Conservation (phyloP, 148 eudicot genomes). For the Fagopyrum homotropicum region DNA sequence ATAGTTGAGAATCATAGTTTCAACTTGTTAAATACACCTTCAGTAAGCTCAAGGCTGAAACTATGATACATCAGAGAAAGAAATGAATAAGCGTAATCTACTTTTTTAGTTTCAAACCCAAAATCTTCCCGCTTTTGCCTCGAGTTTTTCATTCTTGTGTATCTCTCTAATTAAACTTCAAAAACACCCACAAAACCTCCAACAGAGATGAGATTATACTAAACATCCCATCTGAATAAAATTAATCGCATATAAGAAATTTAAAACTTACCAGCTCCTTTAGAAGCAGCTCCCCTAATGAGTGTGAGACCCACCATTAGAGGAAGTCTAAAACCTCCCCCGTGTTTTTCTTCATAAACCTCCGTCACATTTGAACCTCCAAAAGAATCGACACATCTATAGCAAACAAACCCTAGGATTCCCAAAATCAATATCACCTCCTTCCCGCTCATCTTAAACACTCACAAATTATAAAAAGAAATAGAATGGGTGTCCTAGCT, state of each 20-base stretch:
- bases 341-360: conserved; percentile 11
- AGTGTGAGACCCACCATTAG: conserved; percentile 64
- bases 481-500: background rate
- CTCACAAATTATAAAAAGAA: background rate
- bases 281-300: conserved; percentile 65
- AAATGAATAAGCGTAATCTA: background rate
- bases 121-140: background rate
- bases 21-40: background rate
- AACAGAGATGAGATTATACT: background rate
- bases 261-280: conserved; percentile 70
- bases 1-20: background rate
- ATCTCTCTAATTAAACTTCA: background rate
- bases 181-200: background rate
- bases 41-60: background rate
- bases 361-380: conserved; percentile 24
- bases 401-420: conserved; percentile 5
- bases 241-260: background rate
- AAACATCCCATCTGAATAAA: background rate
- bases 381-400: conserved; percentile 15
- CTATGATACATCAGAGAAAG: background rate
- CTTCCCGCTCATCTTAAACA: conserved; percentile 1
- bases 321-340: conserved; percentile 19
- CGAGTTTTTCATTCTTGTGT: background rate
- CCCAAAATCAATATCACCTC: background rate
- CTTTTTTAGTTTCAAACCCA: no score